Base-by-base conservation (phyloP, 768 basidiomycete genomes). In the Amanita polypyramis region DNA sequence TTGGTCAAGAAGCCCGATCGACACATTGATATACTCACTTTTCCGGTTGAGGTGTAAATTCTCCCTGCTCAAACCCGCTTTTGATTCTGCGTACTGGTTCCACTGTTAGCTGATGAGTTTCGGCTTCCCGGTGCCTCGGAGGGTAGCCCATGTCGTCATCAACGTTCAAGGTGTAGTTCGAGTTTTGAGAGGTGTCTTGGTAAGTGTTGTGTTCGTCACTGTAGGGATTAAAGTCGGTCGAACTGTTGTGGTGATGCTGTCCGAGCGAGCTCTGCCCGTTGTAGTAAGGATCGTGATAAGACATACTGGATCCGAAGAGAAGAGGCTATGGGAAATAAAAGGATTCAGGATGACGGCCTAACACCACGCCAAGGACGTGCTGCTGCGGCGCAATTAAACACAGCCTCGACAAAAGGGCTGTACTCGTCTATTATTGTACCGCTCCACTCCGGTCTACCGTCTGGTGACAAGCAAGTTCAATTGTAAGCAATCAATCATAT, bases 141-240 rank as follows among this genome's bases (percentile, higher is more conserved):
- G 47, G 47, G 14, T 55, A 46, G 39, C 52, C 54, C 30, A 56
- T 50, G 32, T 45, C 53, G 15, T 57, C 53, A 33, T 48, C 49
- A 39, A 45, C 53, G 39, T 55, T 52, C 25, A 37, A 45, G 32
- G 56, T 52, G 20, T 55, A 52, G 29, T 51, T 52, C 35, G 30
- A 51, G 21, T 56, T 59, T 14, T 61, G 60, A 30, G 25, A n/a
- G n/a, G 45, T 12, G 11, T 74, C 67, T 53, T 75, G 70, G 45
- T 57, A 63, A 50, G 72, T 70, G 19, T 55, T 65, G 35, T 74
- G 74, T 49, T 78, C 76, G 55, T 82, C 78, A 0, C 74, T 65
- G 30, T 80, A 82, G 21, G 77, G 68, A 58, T 75, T 72, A 58
- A 68, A 72, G 38, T 61, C 55, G 20, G 20, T 30, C 17, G 43